Conservation (phyloP, 257 asterid genomes). For the Solanum tarapatanum region DNA sequence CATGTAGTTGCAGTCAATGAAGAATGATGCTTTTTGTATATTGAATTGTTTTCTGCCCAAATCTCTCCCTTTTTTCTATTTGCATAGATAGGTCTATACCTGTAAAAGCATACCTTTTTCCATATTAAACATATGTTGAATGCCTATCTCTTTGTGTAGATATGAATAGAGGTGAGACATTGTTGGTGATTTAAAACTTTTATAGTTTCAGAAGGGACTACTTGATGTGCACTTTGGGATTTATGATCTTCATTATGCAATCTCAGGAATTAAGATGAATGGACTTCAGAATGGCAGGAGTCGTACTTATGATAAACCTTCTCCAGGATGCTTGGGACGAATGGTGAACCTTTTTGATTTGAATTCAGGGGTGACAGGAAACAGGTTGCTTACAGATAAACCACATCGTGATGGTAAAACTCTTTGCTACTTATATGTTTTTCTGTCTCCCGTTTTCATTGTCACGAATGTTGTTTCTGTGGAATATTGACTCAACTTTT, state of each 20-base stretch:
- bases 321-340: slow-evolving; percentile 87
- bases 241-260: slow-evolving; percentile 1
- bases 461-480: not conserved
- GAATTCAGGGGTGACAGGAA: slow-evolving; percentile 53
- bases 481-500: not conserved
- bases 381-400: slow-evolving; percentile 63
- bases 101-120: not conserved
- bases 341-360: slow-evolving; percentile 81
- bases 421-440: not conserved
- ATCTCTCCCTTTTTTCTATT: not conserved
- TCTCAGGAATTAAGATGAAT: slow-evolving; percentile 66
- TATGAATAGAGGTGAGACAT: not conserved
- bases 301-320: slow-evolving; percentile 32
- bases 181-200: not conserved
- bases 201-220: not conserved
- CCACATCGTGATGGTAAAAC: slow-evolving; percentile 65
- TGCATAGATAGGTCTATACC: not conserved
- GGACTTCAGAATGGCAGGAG: slow-evolving; percentile 34
- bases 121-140: not conserved
- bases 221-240: not conserved
- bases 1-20: not conserved
- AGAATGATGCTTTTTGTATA: not conserved
- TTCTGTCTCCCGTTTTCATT: not conserved
- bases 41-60: not conserved
- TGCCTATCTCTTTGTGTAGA: not conserved